Evolutionary conservation across 2,329 filamentous ascomycete species (phyloP), one percentile per base, ranked within the genome.

Genomic region (Beauveria rudraprayagi): DNA sequence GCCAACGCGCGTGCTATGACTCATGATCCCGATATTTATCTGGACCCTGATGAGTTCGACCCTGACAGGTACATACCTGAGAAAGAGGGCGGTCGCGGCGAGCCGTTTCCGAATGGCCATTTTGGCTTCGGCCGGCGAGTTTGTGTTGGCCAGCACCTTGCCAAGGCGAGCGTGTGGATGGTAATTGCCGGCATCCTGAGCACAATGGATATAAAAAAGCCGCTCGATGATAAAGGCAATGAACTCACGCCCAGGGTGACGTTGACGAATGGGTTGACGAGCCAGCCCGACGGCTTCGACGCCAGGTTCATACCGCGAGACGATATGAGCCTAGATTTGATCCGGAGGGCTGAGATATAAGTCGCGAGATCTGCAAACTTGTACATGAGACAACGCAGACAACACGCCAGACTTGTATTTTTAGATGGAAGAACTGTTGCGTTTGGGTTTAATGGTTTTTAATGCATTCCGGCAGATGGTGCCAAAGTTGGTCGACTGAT

Each of bases 91-190:
- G 79, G 67, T 64, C 67, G 68, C 22, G 76, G 76, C 7, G 79
- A 81, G 67, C 77, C 80, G 22, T 70, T 74, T 52, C 79, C 78
- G 0, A 71, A 68, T 19, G 79, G 77, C 1, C 76, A 77, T 41
- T 80, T 84, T 67, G 80, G 81, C 3, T 83, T 80, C 67, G 81
- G 82, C 1, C 75, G 77, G 22, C 73, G 81, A 22, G 74, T 79
- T 10, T 84, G 81, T 65, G 72, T 76, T 5, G 81, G 81, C 0
- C 75, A 78, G 62, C 75, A 76, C 55, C 67, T 86, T 10, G 83
- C 82, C 2, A 77, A 73, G 30, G 73, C 74, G 3, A 74, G 72
- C 34, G 70, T 79, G 2, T 79, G 73, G 67, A 76, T 77, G 17
- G 71, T 74, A 1, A 66, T 78, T 41, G 73, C 73, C 0, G 72